A percentile compares a stretch with the other conserved stretches of the same genome.
Conservation (phyloP, 2,329 filamentous ascomycete genomes). For the Pyrenophora graminea region DNA sequence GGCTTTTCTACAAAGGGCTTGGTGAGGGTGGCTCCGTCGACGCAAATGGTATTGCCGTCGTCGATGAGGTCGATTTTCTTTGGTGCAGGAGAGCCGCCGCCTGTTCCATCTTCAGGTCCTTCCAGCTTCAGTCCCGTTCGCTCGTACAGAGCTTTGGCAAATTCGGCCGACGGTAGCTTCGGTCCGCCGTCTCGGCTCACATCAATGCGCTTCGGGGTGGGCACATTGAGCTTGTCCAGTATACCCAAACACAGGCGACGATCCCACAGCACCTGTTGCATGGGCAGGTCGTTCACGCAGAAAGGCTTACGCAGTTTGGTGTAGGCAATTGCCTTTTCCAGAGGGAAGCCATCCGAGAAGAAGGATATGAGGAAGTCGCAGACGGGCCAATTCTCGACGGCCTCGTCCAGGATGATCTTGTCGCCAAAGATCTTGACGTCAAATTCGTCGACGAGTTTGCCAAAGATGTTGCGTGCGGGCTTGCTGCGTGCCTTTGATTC, state of each 20-base stretch:
- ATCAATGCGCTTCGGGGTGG: constrained; percentile 85
- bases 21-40: constrained; percentile 78
- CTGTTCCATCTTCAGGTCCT: constrained; percentile 69
- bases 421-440: constrained; percentile 98
- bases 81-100: constrained; percentile 61
- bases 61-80: constrained; percentile 83
- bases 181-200: constrained; percentile 94
- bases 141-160: constrained; percentile 78
- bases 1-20: constrained; percentile 99
- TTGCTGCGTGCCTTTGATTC: constrained; percentile 97
- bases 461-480: constrained; percentile 93
- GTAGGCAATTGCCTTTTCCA: constrained; percentile 97
- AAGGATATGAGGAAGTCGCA: constrained; percentile 98
- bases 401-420: constrained; percentile 97
- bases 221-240: constrained; percentile 85
- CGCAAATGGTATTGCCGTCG: constrained; percentile 82
- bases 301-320: constrained; percentile 91
- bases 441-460: constrained; percentile 89
- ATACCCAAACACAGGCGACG: constrained; percentile 85
- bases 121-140: constrained; percentile 77
- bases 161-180: constrained; percentile 73
- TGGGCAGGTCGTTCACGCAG: constrained; percentile 94
- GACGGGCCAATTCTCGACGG: constrained; percentile 93
- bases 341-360: constrained; percentile 94
- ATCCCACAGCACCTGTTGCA: constrained; percentile 98